Base-by-base conservation (phyloP, 139 green algal genomes). In the Tetradesmus lagerheimii region DNA sequence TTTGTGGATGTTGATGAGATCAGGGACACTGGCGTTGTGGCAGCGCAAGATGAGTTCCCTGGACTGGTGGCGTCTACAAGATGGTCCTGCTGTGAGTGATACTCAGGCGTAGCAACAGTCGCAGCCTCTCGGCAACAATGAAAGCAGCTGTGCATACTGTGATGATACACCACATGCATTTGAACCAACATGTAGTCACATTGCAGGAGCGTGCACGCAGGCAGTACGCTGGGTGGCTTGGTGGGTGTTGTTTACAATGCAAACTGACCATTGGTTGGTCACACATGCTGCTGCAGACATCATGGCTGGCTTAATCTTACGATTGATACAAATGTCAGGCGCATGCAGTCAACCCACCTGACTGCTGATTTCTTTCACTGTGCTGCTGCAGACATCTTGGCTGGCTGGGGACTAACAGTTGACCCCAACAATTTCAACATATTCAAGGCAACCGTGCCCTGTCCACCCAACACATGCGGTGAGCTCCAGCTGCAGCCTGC, bases 351-450 rank as follows among this genome's bases (percentile, higher is more conserved):
- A 50, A 50, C 43, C 4, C 8, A 8, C 8, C 8, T 50, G 43
- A 50, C 43, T 8, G 8, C 8, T 14, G 43, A 8, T 64, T 2
- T 64, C 12, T 64, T 64, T 64, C 12, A 25, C 50, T 14, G 3
- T 64, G 50, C 50, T 64, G 50, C 50, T 64, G 50, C 50, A 64
- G 50, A 64, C 50, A 64, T 64, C 14, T 14, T 64, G 15, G n/a
- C n/a, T 35, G 80, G 80, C 29, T 86, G 80, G 80, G 80, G 80
- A 2, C 18, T 86, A 23, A 86, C 29, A 29, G 5, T 86, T 43
- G 43, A 71, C 45, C 43, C 80, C n/a, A 43, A 4, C 15, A 45
- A 71, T 29, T 71, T 86, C 29, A 86, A 29, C 2, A 86, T 25
- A 14, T 75, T 86, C n/a, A 41, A 45, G 29, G 80, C 80, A 11